phyloP scores from a whole-genome alignment of 108 stramenopile genomes.

The Stephanodiscus triporus region DNA sequence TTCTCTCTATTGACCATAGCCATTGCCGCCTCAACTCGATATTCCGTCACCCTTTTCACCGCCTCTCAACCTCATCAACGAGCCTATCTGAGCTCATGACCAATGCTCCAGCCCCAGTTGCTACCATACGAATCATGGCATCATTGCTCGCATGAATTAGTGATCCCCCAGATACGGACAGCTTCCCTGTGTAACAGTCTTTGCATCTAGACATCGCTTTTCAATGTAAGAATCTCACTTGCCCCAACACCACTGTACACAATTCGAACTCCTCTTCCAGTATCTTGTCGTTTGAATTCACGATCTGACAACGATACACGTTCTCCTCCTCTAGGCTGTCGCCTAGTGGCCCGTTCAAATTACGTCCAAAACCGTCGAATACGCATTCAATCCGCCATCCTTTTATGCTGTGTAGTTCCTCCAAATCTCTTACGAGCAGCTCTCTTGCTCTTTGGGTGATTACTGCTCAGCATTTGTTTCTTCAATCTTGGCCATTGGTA shows the following conservation, averaged over 20 bases:
- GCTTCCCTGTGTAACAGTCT: slow-evolving; percentile 69
- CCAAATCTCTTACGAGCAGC: slow-evolving; percentile 76
- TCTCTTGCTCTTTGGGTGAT: slow-evolving; percentile 62
- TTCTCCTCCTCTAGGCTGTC: slow-evolving; percentile 50
- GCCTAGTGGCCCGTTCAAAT: slow-evolving; percentile 51
- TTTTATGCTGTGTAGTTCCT: slow-evolving; percentile 64
- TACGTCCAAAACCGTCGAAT: slow-evolving; percentile 78
- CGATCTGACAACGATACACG: slow-evolving; percentile 40
- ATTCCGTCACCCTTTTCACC: slow-evolving; percentile 65
- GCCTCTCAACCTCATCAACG: slow-evolving; percentile 83
- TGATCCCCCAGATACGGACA: slow-evolving; percentile 50
- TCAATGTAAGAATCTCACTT: slow-evolving; percentile 84
- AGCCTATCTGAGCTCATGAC: slow-evolving; percentile 78
- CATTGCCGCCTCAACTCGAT: slow-evolving; percentile 79
- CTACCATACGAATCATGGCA: slow-evolving; percentile 78
- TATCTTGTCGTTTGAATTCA: slow-evolving; percentile 35
- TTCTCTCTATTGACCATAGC: slow-evolving; percentile 68
- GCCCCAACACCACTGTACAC: slow-evolving; percentile 74
- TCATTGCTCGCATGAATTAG: slow-evolving; percentile 84
- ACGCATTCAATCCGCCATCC: slow-evolving; percentile 89
- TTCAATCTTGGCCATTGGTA: slow-evolving; percentile 83
- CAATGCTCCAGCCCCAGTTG: slow-evolving; percentile 67
- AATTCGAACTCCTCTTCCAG: slow-evolving; percentile 66
- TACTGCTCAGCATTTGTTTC: slow-evolving; percentile 80
- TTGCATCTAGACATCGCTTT: slow-evolving; percentile 68